Conservation (phyloP, 768 basidiomycete genomes). For the Collybiopsis luxurians region DNA sequence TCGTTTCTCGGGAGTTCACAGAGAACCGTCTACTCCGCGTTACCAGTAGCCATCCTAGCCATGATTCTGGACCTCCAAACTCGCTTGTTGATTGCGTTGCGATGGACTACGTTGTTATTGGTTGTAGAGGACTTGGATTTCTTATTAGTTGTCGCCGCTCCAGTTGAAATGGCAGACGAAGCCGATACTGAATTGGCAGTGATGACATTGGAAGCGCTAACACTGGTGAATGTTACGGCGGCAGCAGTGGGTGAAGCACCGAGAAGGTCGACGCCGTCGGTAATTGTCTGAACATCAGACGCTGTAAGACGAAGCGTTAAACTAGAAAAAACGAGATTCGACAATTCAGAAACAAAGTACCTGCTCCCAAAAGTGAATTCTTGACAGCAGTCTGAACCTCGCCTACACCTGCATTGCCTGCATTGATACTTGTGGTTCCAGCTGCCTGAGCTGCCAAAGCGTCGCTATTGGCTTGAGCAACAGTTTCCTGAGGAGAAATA, state of each 20-base stretch:
- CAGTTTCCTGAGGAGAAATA: constrained; percentile 7
- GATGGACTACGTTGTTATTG: not conserved
- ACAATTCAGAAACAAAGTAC: constrained; percentile 3
- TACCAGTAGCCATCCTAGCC: not conserved
- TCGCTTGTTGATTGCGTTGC: not conserved
- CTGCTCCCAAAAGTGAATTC: constrained; percentile 17
- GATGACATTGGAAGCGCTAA: not conserved
- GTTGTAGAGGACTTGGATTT: not conserved
- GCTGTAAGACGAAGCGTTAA: not conserved
- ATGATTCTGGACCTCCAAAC: not conserved
- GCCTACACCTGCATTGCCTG: constrained; percentile 21
- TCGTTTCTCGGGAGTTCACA: too few relatives aligned
- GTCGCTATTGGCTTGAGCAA: constrained; percentile 15
- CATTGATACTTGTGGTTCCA: constrained; percentile 19
- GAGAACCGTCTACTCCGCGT: not conserved
- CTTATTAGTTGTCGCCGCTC: not conserved
- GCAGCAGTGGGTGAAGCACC: not conserved
- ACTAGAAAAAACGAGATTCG: not conserved
- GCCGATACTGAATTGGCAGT: not conserved
- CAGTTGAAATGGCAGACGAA: not conserved
- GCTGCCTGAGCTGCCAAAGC: constrained; percentile 12
- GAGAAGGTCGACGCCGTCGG: not conserved
- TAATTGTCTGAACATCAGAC: not conserved
- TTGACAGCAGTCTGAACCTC: constrained; percentile 17
- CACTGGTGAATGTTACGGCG: not conserved